These are phyloP conservation scores for Colletotrichum viniferum DNA, from an alignment of 2,329 filamentous ascomycete species.

Conservation along the genomic window DNA sequence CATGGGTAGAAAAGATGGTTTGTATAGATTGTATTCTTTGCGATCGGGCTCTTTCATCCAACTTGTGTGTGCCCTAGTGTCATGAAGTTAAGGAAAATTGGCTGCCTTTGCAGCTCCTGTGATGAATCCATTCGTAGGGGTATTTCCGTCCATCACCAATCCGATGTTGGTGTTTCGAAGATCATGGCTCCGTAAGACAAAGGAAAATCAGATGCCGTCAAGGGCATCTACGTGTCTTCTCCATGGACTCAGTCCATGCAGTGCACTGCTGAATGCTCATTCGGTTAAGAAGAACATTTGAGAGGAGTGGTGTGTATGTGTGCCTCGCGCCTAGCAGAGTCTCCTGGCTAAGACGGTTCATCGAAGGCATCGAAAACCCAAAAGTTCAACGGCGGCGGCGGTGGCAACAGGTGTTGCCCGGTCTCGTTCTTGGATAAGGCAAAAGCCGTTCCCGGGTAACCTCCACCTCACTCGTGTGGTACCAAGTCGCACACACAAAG, in stretches of 20 bases:
- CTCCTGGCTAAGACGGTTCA: background rate
- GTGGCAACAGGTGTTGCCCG: background rate
- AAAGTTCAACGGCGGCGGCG: background rate
- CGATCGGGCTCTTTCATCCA: background rate
- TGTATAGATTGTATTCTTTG: background rate
- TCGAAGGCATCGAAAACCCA: background rate
- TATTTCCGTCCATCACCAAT: constrained; percentile 15
- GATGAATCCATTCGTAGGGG: background rate
- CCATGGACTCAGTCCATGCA: background rate
- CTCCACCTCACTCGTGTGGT: background rate
- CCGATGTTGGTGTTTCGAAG: background rate
- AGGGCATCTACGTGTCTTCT: background rate
- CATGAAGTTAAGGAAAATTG: background rate
- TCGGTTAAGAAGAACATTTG: background rate
- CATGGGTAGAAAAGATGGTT: background rate
- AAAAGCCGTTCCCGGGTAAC: background rate
- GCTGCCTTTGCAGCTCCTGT: background rate
- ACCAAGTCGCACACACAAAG: background rate
- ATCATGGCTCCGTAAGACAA: background rate
- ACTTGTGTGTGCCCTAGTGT: background rate
- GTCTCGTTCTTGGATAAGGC: background rate
- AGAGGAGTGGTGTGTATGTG: background rate
- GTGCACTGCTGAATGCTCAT: background rate
- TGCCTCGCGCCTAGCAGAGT: background rate
- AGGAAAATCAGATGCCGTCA: background rate